Evolutionary conservation across 1,284 basidiomycete species (phyloP).

Genomic region (Mycosarcoma maydis): DNA sequence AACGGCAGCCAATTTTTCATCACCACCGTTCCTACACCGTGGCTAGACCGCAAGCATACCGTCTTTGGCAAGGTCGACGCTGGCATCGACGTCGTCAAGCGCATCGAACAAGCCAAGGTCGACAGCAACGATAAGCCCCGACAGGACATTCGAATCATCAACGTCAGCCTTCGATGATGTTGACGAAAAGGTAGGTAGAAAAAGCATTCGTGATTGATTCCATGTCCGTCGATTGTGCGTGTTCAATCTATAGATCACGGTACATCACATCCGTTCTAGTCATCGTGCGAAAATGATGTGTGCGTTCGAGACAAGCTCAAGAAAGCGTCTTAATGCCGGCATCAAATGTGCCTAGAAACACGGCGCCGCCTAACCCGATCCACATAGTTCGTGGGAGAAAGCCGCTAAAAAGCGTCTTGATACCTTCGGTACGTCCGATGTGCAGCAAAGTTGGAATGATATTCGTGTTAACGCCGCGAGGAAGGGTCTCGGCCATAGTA

Average conservation of each 20-base stretch:
- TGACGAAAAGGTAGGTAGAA: too few species aligned
- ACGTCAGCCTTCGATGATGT: constrained; percentile 34
- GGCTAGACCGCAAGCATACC: constrained; percentile 77
- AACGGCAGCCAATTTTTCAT: constrained; percentile 99
- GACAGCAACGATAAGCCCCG: constrained; percentile 68
- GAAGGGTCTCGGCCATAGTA: constrained; percentile 7
- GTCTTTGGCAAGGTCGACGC: constrained; percentile 71
- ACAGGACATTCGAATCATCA: constrained; percentile 42
- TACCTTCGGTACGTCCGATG: constrained; percentile 81
- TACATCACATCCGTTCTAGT: background rate
- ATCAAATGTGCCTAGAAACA: constrained; percentile 95
- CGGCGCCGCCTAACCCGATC: constrained; percentile 95
- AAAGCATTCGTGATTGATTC: too few species aligned
- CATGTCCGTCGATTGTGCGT: too few species aligned
- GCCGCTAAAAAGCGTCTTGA: constrained; percentile 82
- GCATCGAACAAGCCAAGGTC: constrained; percentile 80
- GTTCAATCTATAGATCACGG: too few species aligned
- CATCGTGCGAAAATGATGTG: background rate
- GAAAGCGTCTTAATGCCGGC: constrained; percentile 52
- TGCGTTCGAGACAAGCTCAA: background rate
- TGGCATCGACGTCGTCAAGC: constrained; percentile 73
- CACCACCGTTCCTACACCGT: constrained; percentile 92
- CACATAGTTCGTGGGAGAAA: constrained; percentile 90
- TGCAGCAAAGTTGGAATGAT: constrained; percentile 65
- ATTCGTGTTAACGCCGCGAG: constrained; percentile 53